Percentiles rank a stretch among this genome's conserved stretches.
Conservation (phyloP, 805 yeast species). For the Candida parachauliodes region DNA sequence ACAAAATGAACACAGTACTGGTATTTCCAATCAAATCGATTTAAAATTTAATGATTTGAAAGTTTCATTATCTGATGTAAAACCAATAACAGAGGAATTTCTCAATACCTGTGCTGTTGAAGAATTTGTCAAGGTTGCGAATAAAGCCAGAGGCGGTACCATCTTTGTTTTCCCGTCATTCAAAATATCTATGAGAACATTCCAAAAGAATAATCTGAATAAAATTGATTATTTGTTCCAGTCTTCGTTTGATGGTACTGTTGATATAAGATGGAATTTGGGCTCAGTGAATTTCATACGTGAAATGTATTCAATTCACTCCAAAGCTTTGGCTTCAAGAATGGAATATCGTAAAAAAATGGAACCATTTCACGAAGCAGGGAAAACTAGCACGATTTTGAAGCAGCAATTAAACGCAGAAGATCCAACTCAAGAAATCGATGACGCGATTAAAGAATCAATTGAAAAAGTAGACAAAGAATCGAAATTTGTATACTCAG, state of each 20-base stretch:
- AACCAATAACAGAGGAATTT: conserved; percentile 48
- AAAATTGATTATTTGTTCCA: conserved; percentile 63
- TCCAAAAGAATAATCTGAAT: conserved; percentile 51
- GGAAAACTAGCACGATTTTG: conserved; percentile 9
- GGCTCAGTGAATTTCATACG: conserved; percentile 87
- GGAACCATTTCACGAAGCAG: conserved; percentile 14
- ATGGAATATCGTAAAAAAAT: conserved; percentile 23
- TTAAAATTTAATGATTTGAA: conserved; percentile 59
- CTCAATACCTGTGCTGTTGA: conserved; percentile 44
- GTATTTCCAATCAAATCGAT: conserved; percentile 54
- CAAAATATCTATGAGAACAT: conserved; percentile 69
- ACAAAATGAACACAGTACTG: conserved; percentile 43
- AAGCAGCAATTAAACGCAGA: conserved; percentile 14
- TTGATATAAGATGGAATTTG: conserved; percentile 89
- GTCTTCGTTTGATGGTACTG: conserved; percentile 82
- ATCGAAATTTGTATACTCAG: conserved; percentile 50
- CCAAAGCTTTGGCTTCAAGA: conserved; percentile 65
- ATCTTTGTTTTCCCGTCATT: conserved; percentile 79
- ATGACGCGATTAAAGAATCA: conserved; percentile 35
- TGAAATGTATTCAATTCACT: conserved; percentile 89
- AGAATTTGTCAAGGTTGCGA: conserved; percentile 54
- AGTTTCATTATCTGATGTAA: conserved; percentile 64
- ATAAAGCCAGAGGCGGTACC: conserved; percentile 69
- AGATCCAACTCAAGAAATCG: conserved; percentile 25
- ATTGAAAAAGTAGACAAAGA: conserved; percentile 33